Base-by-base conservation (phyloP, 1,284 basidiomycete species). In the Ustilago tritici region DNA sequence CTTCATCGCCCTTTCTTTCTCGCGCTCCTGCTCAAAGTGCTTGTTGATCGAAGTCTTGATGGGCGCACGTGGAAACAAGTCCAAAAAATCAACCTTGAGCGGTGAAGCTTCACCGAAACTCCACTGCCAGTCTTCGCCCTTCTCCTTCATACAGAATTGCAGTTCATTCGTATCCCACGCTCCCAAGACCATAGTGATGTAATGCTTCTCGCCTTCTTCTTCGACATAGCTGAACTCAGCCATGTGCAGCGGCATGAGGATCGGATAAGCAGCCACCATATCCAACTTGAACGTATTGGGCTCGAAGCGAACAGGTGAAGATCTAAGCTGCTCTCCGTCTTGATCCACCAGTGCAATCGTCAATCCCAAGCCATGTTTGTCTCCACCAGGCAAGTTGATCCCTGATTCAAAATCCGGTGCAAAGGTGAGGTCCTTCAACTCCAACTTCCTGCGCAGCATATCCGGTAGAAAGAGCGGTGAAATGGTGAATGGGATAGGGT, bases 231-330 rank as follows among this genome's bases (percentile, higher is more conserved):
- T 68, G 56, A 61, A 70, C 15, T 74, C 59, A 10, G 71, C 71
- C 64, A 78, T 47, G 43, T 78, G 71, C 4, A 78, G 52, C 31
- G 76, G 76, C 68, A 78, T 74, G 32, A 78, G 58, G 43, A 78
- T 61, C 17, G 76, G 76, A 19, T 78, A 78, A 9, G 67, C 67
- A 23, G 76, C 76, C 43, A 78, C 34, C 64, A 78, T 57, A 19
- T 74, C 68, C 19, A 75, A 46, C 53, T 78, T 74, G 50, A 78
- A 58, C 49, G 71, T 68, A 2, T 71, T 62, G 5, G 68, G 55
- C 57, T 78, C 71, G 31, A 78, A 78, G 4, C 61, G 50, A 9
- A 77, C 43, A 2, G 70, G 66, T 1, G 75, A 64, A 28, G 57
- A 40, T 10, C 49, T 64, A 49, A 73, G 47, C 46, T 61, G 66